Evolutionary conservation across 805 yeast species (phyloP).

Genomic region (Vanderwaltozyma tropicalis): DNA sequence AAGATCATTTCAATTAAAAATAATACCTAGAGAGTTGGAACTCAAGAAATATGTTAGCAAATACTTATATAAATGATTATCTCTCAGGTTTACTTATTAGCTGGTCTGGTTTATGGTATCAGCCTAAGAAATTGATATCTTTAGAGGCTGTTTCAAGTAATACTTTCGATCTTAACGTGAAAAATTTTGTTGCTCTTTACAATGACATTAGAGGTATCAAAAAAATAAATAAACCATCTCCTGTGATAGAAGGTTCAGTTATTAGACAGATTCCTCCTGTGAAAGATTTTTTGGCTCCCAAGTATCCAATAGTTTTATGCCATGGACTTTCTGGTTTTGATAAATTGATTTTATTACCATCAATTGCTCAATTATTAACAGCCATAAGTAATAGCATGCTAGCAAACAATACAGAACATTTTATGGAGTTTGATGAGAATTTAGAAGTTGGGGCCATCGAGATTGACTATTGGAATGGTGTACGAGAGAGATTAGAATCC

Average conservation of each 20-base stretch:
- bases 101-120: too few relatives aligned
- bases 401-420: constrained; percentile 12
- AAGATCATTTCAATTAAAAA: too few relatives aligned
- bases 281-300: constrained; percentile 45
- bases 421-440: constrained; percentile 9
- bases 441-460: constrained; percentile 23
- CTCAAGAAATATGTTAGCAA: too few relatives aligned
- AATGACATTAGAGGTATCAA: neutral
- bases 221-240: neutral
- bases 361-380: constrained; percentile 24
- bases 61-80: too few relatives aligned
- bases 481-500: constrained; percentile 46
- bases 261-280: constrained; percentile 7
- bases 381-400: constrained; percentile 12
- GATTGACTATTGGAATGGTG: constrained; percentile 76
- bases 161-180: too few relatives aligned
- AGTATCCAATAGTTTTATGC: constrained; percentile 67
- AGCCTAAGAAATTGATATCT: too few relatives aligned
- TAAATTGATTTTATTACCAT: constrained; percentile 36
- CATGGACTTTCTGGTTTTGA: constrained; percentile 87
- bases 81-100: too few relatives aligned
- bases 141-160: too few relatives aligned
- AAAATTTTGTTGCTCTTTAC: neutral
- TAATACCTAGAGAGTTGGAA: too few relatives aligned
- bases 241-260: too few relatives aligned